Evolutionary conservation across 1,139 yeast genomes (phyloP).

Genomic region (Yarrowia galli): DNA sequence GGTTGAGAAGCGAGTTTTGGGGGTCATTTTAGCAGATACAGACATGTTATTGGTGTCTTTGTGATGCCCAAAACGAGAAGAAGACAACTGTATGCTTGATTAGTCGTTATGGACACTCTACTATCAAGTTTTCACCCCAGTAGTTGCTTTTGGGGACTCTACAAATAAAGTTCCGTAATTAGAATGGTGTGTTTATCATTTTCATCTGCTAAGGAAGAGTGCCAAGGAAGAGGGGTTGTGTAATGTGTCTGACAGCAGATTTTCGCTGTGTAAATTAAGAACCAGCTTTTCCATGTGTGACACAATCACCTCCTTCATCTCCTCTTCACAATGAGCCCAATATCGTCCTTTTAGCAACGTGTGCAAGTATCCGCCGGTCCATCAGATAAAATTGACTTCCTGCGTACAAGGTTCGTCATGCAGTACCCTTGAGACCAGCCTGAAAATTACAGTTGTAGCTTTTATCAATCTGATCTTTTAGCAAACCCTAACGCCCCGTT

Average conservation of each 20-base stretch:
- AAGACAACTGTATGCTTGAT: neutral
- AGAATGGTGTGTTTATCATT: slow-evolving; percentile 26
- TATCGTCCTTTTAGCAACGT: neutral
- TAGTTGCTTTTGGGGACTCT: neutral
- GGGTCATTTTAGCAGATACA: neutral
- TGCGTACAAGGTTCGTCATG: neutral
- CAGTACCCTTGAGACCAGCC: slow-evolving; percentile 10
- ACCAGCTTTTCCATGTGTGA: too few relatives aligned
- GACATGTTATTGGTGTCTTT: neutral
- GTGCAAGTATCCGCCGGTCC: neutral
- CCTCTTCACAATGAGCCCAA: neutral
- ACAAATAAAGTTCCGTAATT: neutral
- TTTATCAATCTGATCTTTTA: slow-evolving; percentile 21
- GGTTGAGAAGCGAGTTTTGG: neutral
- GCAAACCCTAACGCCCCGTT: neutral
- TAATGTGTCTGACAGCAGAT: neutral
- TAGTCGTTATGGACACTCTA: too few relatives aligned
- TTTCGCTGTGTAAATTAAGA: too few relatives aligned
- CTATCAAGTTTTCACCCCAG: neutral
- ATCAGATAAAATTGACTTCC: slow-evolving; percentile 13
- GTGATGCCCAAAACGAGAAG: neutral
- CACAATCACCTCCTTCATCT: neutral
- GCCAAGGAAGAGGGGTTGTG: slow-evolving; percentile 22
- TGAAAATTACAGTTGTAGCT: neutral
- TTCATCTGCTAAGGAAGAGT: slow-evolving; percentile 31